Evolutionary conservation across 257 asterid genomes (phyloP).

Genomic region (Nicotiana tomentosiformis): DNA sequence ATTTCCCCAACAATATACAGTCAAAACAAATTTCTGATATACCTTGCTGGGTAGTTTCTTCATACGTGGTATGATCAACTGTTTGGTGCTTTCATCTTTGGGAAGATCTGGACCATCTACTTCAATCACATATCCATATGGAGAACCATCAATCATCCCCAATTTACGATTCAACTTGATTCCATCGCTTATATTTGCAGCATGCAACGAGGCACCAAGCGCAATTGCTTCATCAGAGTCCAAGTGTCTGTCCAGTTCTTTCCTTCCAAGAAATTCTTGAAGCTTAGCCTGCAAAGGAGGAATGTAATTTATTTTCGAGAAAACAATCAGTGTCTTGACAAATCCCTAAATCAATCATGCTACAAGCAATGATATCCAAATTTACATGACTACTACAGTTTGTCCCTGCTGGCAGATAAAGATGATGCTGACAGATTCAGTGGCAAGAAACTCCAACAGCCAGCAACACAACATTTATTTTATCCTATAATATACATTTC

Average conservation of each 20-base stretch:
- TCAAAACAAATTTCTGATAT: conserved; percentile 9
- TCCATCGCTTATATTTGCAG: conserved; percentile 99
- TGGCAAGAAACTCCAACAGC: not conserved
- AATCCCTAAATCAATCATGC: not conserved
- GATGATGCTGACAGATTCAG: not conserved
- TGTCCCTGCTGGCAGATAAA: not conserved
- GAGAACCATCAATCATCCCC: conserved; percentile 97
- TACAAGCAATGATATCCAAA: not conserved
- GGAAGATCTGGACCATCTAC: conserved; percentile 75
- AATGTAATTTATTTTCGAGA: not conserved
- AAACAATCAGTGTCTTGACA: conserved; percentile 10
- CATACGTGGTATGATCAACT: conserved; percentile 86
- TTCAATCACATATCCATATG: conserved; percentile 73
- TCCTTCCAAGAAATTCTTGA: conserved; percentile 93
- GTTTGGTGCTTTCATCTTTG: conserved; percentile 78
- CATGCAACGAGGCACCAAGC: conserved; percentile 91
- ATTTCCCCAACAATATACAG: not conserved
- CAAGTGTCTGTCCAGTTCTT: conserved; percentile 88
- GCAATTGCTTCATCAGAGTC: conserved; percentile 98
- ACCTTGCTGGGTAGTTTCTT: conserved; percentile 97
- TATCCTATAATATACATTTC: not conserved
- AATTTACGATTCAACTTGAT: conserved; percentile 95
- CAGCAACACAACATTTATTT: not conserved
- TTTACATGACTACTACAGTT: not conserved
- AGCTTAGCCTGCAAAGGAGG: conserved; percentile 66